A percentile compares a stretch with the other conserved stretches of the same genome.
Conservation (phyloP, 441 rosid species). For the Pelargonium cotyledonis region DNA sequence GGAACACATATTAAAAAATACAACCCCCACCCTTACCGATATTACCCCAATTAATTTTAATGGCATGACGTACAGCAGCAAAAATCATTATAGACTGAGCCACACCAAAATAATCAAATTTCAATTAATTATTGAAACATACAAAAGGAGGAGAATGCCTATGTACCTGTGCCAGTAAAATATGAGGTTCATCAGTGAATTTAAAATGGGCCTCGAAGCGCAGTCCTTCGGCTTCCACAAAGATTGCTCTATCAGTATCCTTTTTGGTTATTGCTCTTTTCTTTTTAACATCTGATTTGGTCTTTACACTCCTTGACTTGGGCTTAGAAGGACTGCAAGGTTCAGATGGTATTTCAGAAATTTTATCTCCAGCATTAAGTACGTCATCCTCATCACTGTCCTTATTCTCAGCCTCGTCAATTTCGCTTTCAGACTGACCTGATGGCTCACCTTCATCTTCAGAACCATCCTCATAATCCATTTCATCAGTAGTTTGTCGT, state of each 20-base stretch:
- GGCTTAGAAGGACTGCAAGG: constrained; percentile 21
- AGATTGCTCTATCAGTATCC: constrained; percentile 49
- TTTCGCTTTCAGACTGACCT: constrained; percentile 50
- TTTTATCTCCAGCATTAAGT: constrained; percentile 17
- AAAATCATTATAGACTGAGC: background rate
- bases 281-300: constrained; percentile 26
- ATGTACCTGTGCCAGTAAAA: constrained; percentile 81
- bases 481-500: constrained; percentile 56
- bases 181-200: constrained; percentile 68
- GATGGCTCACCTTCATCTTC: constrained; percentile 38
- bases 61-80: no score
- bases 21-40: background rate
- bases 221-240: constrained; percentile 37
- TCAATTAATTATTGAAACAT: background rate
- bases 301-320: constrained; percentile 25
- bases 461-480: constrained; percentile 71
- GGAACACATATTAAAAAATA: no score
- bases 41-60: background rate
- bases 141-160: background rate
- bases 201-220: constrained; percentile 72
- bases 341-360: constrained; percentile 20
- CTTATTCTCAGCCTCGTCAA: constrained; percentile 44
- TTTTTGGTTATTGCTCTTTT: constrained; percentile 25
- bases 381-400: constrained; percentile 35
- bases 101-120: background rate